Evolutionary conservation across 352 stramenopile species (phyloP).

Genomic region (Blastocystis sp.): DNA sequence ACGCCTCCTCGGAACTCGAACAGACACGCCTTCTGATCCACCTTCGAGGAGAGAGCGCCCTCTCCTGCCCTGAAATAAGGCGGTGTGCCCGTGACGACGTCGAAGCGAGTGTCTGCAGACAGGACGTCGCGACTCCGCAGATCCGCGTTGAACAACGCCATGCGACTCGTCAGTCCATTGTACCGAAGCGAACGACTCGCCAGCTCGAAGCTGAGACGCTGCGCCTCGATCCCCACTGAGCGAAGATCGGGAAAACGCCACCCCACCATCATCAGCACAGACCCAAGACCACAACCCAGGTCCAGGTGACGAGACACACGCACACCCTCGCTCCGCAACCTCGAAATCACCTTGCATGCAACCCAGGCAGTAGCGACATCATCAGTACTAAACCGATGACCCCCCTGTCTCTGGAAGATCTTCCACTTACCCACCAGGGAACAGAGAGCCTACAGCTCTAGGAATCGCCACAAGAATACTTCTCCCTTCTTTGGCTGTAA

Average conservation of each 20-base stretch:
- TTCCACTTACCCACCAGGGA: slow-evolving; percentile 70
- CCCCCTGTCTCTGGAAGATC: slow-evolving; percentile 70
- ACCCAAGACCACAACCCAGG: slow-evolving; percentile 71
- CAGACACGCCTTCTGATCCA: slow-evolving; percentile 66
- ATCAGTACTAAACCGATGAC: slow-evolving; percentile 73
- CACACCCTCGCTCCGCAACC: background rate
- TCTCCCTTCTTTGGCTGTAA: slow-evolving; percentile 52
- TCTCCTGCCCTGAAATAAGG: slow-evolving; percentile 68
- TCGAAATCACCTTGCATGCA: slow-evolving; percentile 61
- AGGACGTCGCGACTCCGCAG: slow-evolving; percentile 60
- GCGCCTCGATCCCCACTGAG: slow-evolving; percentile 65
- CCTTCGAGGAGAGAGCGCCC: slow-evolving; percentile 58
- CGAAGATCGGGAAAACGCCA: slow-evolving; percentile 60
- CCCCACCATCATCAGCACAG: slow-evolving; percentile 70
- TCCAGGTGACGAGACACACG: slow-evolving; percentile 64
- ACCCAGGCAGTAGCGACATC: slow-evolving; percentile 72
- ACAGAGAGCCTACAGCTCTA: slow-evolving; percentile 67
- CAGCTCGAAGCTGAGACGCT: slow-evolving; percentile 61
- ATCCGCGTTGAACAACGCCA: slow-evolving; percentile 61
- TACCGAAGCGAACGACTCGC: slow-evolving; percentile 63
- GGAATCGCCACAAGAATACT: background rate
- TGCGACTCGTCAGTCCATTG: slow-evolving; percentile 59
- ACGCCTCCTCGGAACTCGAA: slow-evolving; percentile 73
- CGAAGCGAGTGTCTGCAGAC: slow-evolving; percentile 63
- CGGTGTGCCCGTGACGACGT: slow-evolving; percentile 72